Percentiles rank a stretch among this genome's conserved stretches.
Conservation (phyloP, 2,329 filamentous ascomycete species). For the Stachybotrys chartarum region DNA sequence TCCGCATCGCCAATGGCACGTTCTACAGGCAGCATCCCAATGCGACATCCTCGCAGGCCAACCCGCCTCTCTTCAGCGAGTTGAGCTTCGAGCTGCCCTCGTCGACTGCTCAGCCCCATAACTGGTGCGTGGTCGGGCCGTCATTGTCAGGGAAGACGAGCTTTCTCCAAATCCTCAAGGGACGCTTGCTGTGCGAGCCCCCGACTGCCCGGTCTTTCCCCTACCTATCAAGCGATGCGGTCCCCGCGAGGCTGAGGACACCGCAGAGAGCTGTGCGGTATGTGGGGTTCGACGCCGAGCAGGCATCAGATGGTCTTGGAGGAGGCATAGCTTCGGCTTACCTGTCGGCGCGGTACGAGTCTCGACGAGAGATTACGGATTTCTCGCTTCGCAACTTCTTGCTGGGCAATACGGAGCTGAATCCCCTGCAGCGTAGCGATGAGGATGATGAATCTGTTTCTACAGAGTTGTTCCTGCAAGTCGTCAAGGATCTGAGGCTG, state of each 20-base stretch:
- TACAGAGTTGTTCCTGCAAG: slow-evolving; percentile 44
- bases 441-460: slow-evolving; percentile 41
- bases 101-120: slow-evolving; percentile 39
- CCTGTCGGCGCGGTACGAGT: slow-evolving; percentile 85
- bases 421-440: slow-evolving; percentile 47
- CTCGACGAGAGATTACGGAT: slow-evolving; percentile 76
- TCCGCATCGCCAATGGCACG: slow-evolving; percentile 70
- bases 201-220: slow-evolving; percentile 72
- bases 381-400: slow-evolving; percentile 79
- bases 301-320: slow-evolving; percentile 43
- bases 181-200: slow-evolving; percentile 68
- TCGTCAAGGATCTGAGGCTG: slow-evolving; percentile 65
- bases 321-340: slow-evolving; percentile 61
- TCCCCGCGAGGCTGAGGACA: slow-evolving; percentile 47
- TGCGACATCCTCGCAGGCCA: slow-evolving; percentile 40
- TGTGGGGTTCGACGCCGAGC: slow-evolving; percentile 81
- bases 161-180: slow-evolving; percentile 71
- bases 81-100: slow-evolving; percentile 66
- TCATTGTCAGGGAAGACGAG: slow-evolving; percentile 75
- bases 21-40: slow-evolving; percentile 74
- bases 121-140: slow-evolving; percentile 81
- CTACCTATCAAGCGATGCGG: slow-evolving; percentile 58
- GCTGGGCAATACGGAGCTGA: slow-evolving; percentile 74
- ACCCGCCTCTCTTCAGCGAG: slow-evolving; percentile 66
- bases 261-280: slow-evolving; percentile 70